phyloP scores from a whole-genome alignment of 1,284 basidiomycete genomes.

The Ganoderma multipileum region DNA sequence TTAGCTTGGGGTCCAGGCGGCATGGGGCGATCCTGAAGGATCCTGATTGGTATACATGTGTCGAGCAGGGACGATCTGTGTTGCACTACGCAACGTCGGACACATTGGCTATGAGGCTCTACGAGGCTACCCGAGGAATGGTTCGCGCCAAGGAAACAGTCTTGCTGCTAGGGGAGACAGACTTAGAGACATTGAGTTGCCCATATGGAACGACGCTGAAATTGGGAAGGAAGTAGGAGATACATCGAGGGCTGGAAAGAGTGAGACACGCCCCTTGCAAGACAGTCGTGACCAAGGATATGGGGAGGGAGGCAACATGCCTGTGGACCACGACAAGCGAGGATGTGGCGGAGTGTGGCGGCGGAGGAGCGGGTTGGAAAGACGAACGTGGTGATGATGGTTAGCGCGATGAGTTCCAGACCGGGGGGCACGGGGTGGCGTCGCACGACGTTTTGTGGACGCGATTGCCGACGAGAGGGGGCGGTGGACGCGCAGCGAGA shows the following conservation, averaged over 20 bases:
- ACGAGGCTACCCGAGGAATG: not conserved
- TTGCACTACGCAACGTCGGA: not conserved
- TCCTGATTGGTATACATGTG: not conserved
- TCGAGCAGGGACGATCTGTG: not conserved
- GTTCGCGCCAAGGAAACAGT: not conserved
- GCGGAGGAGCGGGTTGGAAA: slow-evolving; percentile 8
- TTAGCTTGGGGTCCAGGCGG: not conserved
- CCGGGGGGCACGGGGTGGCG: not conserved
- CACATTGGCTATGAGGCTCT: not conserved
- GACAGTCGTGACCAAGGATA: not conserved
- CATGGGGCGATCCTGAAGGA: not conserved
- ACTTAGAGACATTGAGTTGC: not conserved
- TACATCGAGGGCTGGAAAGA: not conserved
- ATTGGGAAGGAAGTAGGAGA: not conserved
- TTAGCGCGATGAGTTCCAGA: slow-evolving; percentile 8
- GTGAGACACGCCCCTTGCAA: not conserved
- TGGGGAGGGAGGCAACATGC: not conserved
- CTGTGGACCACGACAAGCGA: not conserved
- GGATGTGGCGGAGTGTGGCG: slow-evolving; percentile 1
- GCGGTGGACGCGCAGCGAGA: slow-evolving; percentile 11
- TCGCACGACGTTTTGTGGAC: slow-evolving; percentile 20
- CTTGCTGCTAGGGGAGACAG: not conserved
- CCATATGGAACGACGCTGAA: not conserved
- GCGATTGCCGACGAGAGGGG: slow-evolving; percentile 26
- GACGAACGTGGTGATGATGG: slow-evolving; percentile 24